A percentile compares a stretch with the other conserved stretches of the same genome.
These are phyloP conservation scores for Streptanthus diversifolius DNA, from an alignment of 345 rosid genomes.

Conservation along the genomic window DNA sequence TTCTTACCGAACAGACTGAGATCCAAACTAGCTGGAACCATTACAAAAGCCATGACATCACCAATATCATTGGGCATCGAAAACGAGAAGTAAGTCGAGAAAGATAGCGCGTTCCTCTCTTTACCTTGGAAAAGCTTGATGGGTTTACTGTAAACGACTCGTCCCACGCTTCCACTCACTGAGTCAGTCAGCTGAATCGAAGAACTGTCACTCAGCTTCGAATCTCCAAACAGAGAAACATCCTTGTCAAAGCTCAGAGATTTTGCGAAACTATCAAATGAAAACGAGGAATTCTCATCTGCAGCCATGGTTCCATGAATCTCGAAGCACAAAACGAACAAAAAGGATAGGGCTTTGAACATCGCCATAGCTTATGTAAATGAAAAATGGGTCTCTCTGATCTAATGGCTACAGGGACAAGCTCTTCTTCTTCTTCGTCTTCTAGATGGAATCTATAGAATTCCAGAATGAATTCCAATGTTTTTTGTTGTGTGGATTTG, in stretches of 20 bases:
- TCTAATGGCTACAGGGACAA: constrained; percentile 5
- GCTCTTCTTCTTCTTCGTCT: background rate
- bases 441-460: constrained; percentile 15
- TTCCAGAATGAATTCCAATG: constrained; percentile 2
- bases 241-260: constrained; percentile 46
- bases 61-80: constrained; percentile 43
- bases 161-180: constrained; percentile 45
- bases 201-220: constrained; percentile 46
- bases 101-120: constrained; percentile 44
- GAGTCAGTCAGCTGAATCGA: constrained; percentile 58
- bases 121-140: constrained; percentile 65
- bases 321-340: constrained; percentile 38
- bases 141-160: constrained; percentile 62
- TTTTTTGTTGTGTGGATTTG: background rate
- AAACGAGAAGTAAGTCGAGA: constrained; percentile 71
- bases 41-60: constrained; percentile 60
- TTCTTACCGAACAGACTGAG: constrained; percentile 38
- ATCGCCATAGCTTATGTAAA: constrained; percentile 18
- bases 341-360: constrained; percentile 31
- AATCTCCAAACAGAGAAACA: constrained; percentile 60
- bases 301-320: constrained; percentile 31
- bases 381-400: constrained; percentile 36
- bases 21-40: constrained; percentile 50
- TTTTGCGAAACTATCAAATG: constrained; percentile 44
- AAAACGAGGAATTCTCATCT: constrained; percentile 41